Evolutionary conservation across 768 basidiomycete species (phyloP).

Genomic region (Fomitopsis serialis): DNA sequence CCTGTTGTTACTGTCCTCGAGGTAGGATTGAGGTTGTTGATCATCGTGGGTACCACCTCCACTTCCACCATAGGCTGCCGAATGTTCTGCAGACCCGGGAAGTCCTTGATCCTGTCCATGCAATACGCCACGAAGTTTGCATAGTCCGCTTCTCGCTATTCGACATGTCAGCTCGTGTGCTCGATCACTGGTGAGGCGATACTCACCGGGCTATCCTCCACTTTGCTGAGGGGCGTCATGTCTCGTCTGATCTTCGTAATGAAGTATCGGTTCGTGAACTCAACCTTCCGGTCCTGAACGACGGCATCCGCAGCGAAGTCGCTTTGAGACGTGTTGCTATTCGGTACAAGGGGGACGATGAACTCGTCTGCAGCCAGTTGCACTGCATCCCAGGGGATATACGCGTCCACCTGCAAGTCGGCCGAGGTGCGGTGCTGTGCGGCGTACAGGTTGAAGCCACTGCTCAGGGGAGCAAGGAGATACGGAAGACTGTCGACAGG

Average conservation of each 20-base stretch:
- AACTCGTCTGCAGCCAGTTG: conserved; percentile 46
- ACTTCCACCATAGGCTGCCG: conserved; percentile 74
- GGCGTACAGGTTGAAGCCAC: conserved; percentile 28
- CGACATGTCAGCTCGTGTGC: background rate
- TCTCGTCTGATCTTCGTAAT: conserved; percentile 54
- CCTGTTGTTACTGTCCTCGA: conserved; percentile 34
- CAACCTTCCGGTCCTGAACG: conserved; percentile 72
- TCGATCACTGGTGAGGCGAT: background rate
- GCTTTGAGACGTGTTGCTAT: conserved; percentile 26
- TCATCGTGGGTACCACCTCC: conserved; percentile 38
- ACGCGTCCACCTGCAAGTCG: conserved; percentile 30
- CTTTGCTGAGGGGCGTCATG: conserved; percentile 68
- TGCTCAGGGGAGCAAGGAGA: conserved; percentile 58
- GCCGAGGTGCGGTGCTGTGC: conserved; percentile 9
- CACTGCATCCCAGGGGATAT: conserved; percentile 64
- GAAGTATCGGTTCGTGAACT: conserved; percentile 69
- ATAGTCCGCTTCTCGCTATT: conserved; percentile 58
- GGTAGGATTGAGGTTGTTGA: conserved; percentile 58
- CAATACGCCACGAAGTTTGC: conserved; percentile 62
- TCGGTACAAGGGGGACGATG: conserved; percentile 38
- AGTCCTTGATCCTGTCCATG: conserved; percentile 54
- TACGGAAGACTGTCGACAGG: conserved; percentile 50
- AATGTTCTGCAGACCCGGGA: conserved; percentile 54
- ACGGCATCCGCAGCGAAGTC: conserved; percentile 56
- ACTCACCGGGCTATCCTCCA: conserved; percentile 59